Evolutionary conservation across 495 filamentous ascomycete species (phyloP), one percentile per base, ranked within the genome.

Genomic region (Lineolata rhizophorae): DNA sequence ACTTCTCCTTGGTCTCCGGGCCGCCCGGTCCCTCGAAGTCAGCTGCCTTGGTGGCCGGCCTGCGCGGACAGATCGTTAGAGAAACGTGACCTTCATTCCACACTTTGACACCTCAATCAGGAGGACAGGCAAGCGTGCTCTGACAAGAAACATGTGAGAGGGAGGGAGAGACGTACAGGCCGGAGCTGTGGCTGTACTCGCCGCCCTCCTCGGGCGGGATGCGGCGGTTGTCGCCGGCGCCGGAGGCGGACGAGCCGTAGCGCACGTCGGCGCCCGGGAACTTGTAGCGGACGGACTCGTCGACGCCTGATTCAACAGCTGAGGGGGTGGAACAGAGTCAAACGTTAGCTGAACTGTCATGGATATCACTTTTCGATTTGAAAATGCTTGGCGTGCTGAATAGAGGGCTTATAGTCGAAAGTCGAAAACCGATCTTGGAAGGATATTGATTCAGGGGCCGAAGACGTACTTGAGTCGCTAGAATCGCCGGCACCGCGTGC

Each of bases 201-300:
- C 64, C 66, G 13, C 65, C 63, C 41, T 70, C 61, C 12, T 52
- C 48, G 25, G 56, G 49, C 3, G 61, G 62, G 14, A 69, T 63
- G 39, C 59, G 63, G 32, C 59, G 50, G 35, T 67, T 61, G 37
- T 61, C 62, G 8, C 63, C 63, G 3, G 53, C 53, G 14, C 57
- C 54, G 8, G 48, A 54, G 4, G 60, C 54, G 5, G 49, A 55
- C 32, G 54, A 51, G 27, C 64, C 64, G 32, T 61, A 60, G 27
- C 48, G 55, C 12, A 65, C 55, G 5, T 37, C 39, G 2, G 54
- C 45, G 34, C 53, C 43, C 11, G 55, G 46, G 45, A 69, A 67
- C 30, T 56, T 56, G 29, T 47, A 37, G 10, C 47, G 35, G 13
- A 54, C 63, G 41, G 49, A 42, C 32, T 59, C 49, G 40, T 68